A percentile compares a stretch with the other conserved stretches of the same genome.
phyloP scores from a whole-genome alignment of 371 early-diverging fungal genomes.

The Rhizopus sp. region DNA sequence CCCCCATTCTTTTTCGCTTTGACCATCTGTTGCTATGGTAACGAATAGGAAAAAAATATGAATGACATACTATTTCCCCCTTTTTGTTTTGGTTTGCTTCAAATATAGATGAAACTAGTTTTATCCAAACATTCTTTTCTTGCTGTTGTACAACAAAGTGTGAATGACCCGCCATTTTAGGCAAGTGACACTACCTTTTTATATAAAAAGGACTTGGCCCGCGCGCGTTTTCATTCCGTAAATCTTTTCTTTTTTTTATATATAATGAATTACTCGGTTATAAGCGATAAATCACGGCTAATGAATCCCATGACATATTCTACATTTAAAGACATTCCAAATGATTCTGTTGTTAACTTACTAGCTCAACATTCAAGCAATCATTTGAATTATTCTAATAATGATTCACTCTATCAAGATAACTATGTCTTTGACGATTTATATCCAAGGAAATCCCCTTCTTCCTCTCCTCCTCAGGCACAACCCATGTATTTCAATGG shows the following conservation, averaged over 20 bases:
- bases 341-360: conserved; percentile 17
- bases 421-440: not conserved
- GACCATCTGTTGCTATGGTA: no score
- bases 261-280: conserved; percentile 8
- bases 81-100: conserved; percentile 6
- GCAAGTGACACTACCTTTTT: conserved; percentile 18
- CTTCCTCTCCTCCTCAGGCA: not conserved
- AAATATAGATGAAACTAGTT: conserved; percentile 8
- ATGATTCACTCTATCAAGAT: conserved; percentile 3
- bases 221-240: conserved; percentile 15
- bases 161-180: conserved; percentile 18
- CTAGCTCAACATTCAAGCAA: conserved; percentile 14
- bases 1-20: no score
- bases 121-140: not conserved
- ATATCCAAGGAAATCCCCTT: not conserved
- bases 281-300: conserved; percentile 3
- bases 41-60: no score
- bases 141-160: not conserved
- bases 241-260: conserved; percentile 7
- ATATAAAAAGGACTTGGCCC: conserved; percentile 19
- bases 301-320: conserved; percentile 16
- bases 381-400: conserved; percentile 20
- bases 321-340: conserved; percentile 13
- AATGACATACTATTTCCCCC: not conserved
- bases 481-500: not conserved